Evolutionary conservation across 345 rosid species (phyloP).

Genomic region (Erysimum cheiranthoides): DNA sequence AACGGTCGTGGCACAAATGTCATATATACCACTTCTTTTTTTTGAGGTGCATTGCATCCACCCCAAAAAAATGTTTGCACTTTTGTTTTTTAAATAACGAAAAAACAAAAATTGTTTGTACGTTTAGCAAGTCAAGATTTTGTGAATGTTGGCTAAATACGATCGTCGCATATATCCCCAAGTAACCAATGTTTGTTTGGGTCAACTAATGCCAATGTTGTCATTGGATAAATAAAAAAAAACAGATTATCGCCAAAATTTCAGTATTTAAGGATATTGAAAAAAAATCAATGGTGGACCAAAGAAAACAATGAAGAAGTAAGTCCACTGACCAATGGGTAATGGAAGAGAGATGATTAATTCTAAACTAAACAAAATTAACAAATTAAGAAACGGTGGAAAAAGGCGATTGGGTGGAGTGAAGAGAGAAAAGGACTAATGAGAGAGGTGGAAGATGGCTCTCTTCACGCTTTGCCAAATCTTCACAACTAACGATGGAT

Average conservation of each 20-base stretch:
- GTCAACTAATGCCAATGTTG: neutral
- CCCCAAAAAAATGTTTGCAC: neutral
- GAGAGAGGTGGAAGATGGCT: constrained; percentile 27
- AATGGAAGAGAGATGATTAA: neutral
- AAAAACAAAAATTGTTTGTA: neutral
- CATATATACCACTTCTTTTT: neutral
- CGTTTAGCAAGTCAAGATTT: neutral
- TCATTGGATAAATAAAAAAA: neutral
- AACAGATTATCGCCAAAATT: neutral
- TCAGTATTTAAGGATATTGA: neutral
- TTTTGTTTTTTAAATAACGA: neutral
- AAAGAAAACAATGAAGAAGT: neutral
- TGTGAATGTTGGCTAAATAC: neutral
- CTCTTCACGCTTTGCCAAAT: constrained; percentile 31
- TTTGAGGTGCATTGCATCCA: constrained; percentile 28
- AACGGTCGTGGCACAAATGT: constrained; percentile 34
- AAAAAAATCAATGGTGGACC: neutral
- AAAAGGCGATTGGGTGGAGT: constrained; percentile 11
- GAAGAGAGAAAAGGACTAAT: constrained; percentile 24
- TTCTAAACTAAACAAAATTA: neutral
- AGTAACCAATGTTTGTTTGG: neutral
- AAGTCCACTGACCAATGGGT: neutral
- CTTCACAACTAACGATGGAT: constrained; percentile 33
- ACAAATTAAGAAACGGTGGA: neutral
- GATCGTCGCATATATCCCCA: neutral